These are phyloP conservation scores for Amphichorda felina DNA, from an alignment of 2,329 filamentous ascomycete species.

Conservation along the genomic window DNA sequence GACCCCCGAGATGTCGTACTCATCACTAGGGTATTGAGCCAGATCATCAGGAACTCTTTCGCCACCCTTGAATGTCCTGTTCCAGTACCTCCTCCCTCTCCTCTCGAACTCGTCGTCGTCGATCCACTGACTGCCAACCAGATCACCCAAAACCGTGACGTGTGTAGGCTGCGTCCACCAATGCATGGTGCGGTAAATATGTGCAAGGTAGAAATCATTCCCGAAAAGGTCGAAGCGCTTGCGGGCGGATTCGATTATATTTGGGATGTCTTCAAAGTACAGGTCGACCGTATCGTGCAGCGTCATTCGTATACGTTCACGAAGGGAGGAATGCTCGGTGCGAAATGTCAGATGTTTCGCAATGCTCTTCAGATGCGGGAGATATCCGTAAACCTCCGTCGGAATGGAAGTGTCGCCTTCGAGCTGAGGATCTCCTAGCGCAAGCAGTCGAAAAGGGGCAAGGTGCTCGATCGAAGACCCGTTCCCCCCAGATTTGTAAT, in stretches of 20 bases:
- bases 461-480: constrained; percentile 10
- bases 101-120: constrained; percentile 69
- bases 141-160: constrained; percentile 76
- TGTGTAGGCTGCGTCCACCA: constrained; percentile 86
- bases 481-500: constrained; percentile 6
- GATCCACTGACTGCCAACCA: constrained; percentile 94
- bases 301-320: constrained; percentile 38
- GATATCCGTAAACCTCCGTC: constrained; percentile 35
- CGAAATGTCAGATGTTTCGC: constrained; percentile 34
- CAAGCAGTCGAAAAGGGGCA: constrained; percentile 77
- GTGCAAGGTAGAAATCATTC: constrained; percentile 89
- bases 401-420: constrained; percentile 84
- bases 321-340: constrained; percentile 30
- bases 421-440: constrained; percentile 84
- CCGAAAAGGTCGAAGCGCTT: constrained; percentile 84
- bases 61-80: constrained; percentile 60
- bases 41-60: constrained; percentile 49
- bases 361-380: constrained; percentile 40
- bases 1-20: constrained; percentile 38
- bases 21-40: constrained; percentile 31
- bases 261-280: constrained; percentile 55
- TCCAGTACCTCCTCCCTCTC: constrained; percentile 68
- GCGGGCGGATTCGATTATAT: constrained; percentile 51
- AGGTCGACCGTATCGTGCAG: constrained; percentile 51
- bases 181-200: constrained; percentile 73